These are phyloP conservation scores for Ananas comosus DNA, from an alignment of 176 grass and related monocot genomes.

Conservation along the genomic window DNA sequence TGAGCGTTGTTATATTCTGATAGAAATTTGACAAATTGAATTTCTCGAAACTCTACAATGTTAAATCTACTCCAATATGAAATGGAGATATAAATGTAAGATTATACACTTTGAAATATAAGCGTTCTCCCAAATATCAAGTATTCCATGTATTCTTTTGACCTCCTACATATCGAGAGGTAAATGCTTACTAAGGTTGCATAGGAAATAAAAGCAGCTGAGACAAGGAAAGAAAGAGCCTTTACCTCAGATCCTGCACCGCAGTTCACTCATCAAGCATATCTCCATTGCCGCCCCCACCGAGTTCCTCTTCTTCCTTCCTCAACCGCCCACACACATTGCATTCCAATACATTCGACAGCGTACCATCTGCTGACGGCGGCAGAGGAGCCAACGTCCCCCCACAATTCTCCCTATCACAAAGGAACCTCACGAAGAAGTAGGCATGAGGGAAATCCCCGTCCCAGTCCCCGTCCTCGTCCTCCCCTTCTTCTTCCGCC, in stretches of 20 bases:
- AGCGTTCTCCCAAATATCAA: background rate
- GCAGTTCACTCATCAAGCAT: conserved; percentile 27
- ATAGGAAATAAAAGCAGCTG: background rate
- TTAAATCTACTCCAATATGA: background rate
- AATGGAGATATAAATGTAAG: background rate
- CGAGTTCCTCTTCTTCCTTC: conserved; percentile 23
- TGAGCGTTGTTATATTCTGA: background rate
- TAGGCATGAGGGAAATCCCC: conserved; percentile 54
- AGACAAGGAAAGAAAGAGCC: background rate
- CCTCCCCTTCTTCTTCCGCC: conserved; percentile 32
- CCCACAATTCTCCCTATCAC: conserved; percentile 53
- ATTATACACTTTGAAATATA: background rate
- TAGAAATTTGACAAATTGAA: background rate
- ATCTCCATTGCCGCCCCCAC: conserved; percentile 20
- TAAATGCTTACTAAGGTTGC: background rate
- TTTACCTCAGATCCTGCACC: background rate
- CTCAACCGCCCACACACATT: conserved; percentile 55
- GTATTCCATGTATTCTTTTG: background rate
- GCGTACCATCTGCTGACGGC: conserved; percentile 31
- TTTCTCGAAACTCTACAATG: background rate
- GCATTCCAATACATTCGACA: conserved; percentile 61
- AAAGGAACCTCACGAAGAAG: conserved; percentile 69
- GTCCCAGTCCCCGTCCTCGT: background rate
- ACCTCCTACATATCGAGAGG: no score
- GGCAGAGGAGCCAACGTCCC: conserved; percentile 62